These are phyloP conservation scores for Plasmodium coatneyi DNA, from an alignment of 169 alveolate species.

Conservation along the genomic window DNA sequence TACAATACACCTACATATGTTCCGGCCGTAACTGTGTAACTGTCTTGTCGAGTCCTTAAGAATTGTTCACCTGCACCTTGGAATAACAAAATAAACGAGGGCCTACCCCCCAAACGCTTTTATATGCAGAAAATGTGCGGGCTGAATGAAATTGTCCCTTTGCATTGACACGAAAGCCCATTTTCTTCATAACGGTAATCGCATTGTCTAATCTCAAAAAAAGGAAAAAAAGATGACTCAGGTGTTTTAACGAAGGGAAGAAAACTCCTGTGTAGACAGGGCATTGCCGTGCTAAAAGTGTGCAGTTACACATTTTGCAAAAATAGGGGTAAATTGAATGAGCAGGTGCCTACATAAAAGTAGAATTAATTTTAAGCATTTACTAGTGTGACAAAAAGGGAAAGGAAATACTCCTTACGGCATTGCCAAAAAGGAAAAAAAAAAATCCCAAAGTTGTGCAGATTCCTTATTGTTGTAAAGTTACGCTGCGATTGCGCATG, in stretches of 20 bases:
- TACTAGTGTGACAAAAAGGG: background rate
- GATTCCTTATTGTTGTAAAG: background rate
- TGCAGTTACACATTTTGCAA: background rate
- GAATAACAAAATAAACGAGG: background rate
- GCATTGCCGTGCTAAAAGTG: background rate
- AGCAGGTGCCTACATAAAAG: background rate
- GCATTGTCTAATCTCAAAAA: background rate
- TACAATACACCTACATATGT: background rate
- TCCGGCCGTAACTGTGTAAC: background rate
- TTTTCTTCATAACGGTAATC: background rate
- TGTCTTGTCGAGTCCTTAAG: too few species aligned
- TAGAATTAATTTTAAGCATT: background rate
- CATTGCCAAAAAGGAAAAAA: background rate
- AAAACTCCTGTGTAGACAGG: background rate
- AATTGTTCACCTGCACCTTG: background rate
- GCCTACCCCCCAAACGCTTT: background rate
- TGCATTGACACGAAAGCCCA: background rate
- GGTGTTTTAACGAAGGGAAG: background rate
- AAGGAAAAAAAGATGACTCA: background rate
- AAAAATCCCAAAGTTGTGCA: background rate
- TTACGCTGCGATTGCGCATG: background rate
- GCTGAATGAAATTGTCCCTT: background rate
- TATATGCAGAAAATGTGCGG: background rate
- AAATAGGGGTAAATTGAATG: background rate
- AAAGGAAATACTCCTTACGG: background rate